Evolutionary conservation across 345 rosid genomes (phyloP), one percentile per base, ranked within the genome.

Genomic region (Litchi chinensis): DNA sequence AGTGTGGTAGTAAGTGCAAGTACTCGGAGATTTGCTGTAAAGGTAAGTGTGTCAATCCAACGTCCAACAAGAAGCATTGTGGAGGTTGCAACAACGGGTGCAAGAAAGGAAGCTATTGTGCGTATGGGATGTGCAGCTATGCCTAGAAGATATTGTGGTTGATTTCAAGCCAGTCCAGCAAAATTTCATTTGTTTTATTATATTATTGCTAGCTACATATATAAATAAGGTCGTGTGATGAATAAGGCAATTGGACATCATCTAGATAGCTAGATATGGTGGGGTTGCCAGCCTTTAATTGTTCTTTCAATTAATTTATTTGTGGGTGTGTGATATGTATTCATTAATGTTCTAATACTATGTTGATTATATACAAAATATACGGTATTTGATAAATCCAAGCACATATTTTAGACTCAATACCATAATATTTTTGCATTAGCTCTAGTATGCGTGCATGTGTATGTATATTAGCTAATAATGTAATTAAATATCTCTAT

Each of bases 11-110:
- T 59, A 85, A 86, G 22, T 91, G 95, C 22, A 85, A 76, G 64
- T 88, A 79, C 81, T 77, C 84, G 0, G 89, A 88, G 83, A 70
- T 81, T 65, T 90, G 95, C 76, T 90, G 95, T 85, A 80, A 74
- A 7, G 93, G 91, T 40, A 44, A 74, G 70, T 91, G 95, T 78
- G 93, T 88, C 73, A 91, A 91, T 65, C 85, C 90, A 11, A 86
- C 76, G 90, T 84, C 76, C 46, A 79, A 84, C 82, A 84, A 13
- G 75, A 83, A 84, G 52, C 88, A 91, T 43, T 91, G 93, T 54
- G 93, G 93, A 19, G 89, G 83, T n/a, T 91, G 93, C 85, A 81
- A 75, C 81, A 91, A 84, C 75, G 82, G 77, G 81, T 91, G 95
- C 80, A 70, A 85, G 64, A 90, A 88, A 81, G 90, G 90, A 28